These are phyloP conservation scores for Pyrenophora seminiperda DNA, from an alignment of 2,329 filamentous ascomycete genomes.

Conservation along the genomic window DNA sequence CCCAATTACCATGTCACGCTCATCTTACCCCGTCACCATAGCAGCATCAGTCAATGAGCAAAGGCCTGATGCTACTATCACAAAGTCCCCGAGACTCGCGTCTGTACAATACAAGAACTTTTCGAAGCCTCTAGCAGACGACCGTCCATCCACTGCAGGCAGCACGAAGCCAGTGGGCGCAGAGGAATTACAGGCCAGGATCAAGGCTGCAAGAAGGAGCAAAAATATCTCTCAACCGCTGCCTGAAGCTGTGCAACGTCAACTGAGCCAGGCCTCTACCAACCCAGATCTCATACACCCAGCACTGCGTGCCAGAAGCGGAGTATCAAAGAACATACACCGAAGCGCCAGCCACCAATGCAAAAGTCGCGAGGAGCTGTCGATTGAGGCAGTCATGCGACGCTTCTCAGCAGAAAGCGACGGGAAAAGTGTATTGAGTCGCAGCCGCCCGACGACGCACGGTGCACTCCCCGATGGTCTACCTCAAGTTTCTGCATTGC, in stretches of 20 bases:
- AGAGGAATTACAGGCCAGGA: slow-evolving; percentile 27
- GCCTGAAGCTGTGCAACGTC: slow-evolving; percentile 14
- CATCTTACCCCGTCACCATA: slow-evolving; percentile 39
- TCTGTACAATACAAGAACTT: slow-evolving; percentile 29
- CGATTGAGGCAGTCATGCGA: slow-evolving; percentile 36
- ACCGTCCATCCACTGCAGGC: background rate
- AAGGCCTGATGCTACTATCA: slow-evolving; percentile 22
- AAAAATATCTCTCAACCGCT: slow-evolving; percentile 13
- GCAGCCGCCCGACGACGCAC: background rate
- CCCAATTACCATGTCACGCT: slow-evolving; percentile 36
- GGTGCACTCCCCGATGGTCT: background rate
- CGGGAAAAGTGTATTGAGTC: background rate
- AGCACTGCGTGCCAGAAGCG: slow-evolving; percentile 15
- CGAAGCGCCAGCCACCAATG: slow-evolving; percentile 10
- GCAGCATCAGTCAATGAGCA: slow-evolving; percentile 36
- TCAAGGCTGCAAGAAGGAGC: slow-evolving; percentile 26
- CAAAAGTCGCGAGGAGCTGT: slow-evolving; percentile 12
- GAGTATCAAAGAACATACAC: slow-evolving; percentile 1
- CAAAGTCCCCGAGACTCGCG: slow-evolving; percentile 21
- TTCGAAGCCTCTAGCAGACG: slow-evolving; percentile 7
- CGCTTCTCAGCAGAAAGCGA: slow-evolving; percentile 9
- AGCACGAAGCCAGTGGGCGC: slow-evolving; percentile 19
- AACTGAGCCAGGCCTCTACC: slow-evolving; percentile 15
- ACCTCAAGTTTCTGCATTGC: slow-evolving; percentile 8
- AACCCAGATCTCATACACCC: slow-evolving; percentile 12